These are phyloP conservation scores for Starmerella etchellsii DNA, from an alignment of 805 yeast species.

Conservation along the genomic window DNA sequence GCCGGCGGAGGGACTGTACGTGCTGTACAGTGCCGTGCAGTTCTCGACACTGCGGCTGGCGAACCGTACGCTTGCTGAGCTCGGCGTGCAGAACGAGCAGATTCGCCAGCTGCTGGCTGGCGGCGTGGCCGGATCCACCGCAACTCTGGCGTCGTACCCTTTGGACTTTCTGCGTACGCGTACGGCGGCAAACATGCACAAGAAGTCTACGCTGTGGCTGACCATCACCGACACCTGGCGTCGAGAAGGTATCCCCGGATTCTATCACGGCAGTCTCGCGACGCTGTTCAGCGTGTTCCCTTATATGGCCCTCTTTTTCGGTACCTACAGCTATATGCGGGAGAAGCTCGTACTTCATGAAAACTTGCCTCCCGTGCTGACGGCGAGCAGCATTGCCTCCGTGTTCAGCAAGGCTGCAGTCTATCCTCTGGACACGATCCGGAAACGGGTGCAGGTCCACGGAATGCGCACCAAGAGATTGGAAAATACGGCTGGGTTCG, in stretches of 20 bases:
- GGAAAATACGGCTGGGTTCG: constrained; percentile 12
- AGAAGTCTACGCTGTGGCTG: constrained; percentile 14
- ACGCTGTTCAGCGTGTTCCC: constrained; percentile 52
- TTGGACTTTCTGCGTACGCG: constrained; percentile 81
- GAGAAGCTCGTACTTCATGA: constrained; percentile 5
- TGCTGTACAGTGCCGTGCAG: constrained; percentile 74
- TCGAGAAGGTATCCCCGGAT: constrained; percentile 35
- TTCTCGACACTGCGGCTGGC: constrained; percentile 56
- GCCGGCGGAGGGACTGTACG: constrained; percentile 79
- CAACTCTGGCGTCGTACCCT: constrained; percentile 72
- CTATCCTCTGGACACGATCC: constrained; percentile 75
- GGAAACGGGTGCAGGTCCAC: constrained; percentile 64
- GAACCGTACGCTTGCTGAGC: constrained; percentile 27
- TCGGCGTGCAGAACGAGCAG: constrained; percentile 21
- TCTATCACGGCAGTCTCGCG: constrained; percentile 38
- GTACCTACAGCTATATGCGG: constrained; percentile 18
- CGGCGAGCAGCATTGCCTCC: constrained; percentile 69
- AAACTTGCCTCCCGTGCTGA: constrained; percentile 15
- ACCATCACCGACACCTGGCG: constrained; percentile 28
- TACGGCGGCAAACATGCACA: constrained; percentile 49
- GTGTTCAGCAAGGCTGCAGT: constrained; percentile 54
- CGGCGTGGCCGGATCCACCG: constrained; percentile 58
- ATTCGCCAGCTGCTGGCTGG: constrained; percentile 52
- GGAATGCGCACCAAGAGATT: constrained; percentile 21
- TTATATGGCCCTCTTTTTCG: constrained; percentile 55